Conservation (phyloP, 495 filamentous ascomycete genomes). For the Neurospora sp. region DNA sequence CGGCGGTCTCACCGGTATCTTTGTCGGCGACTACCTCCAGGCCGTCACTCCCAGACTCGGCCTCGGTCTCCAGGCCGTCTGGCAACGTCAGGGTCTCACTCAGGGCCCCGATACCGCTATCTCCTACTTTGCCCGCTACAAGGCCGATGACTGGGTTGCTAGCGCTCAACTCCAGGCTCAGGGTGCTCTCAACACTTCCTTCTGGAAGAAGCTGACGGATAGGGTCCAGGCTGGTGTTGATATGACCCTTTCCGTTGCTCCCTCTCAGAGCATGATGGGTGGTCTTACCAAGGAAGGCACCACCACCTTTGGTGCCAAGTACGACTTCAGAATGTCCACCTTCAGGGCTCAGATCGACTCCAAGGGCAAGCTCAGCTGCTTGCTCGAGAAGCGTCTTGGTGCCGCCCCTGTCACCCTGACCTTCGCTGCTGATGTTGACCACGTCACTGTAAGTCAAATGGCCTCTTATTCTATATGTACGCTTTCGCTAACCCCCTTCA, state of each 20-base stretch:
- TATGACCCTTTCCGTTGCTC: constrained; percentile 76
- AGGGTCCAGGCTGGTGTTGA: constrained; percentile 94
- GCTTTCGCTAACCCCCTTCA: constrained; percentile 14
- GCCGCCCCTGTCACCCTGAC: constrained; percentile 82
- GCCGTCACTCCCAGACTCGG: constrained; percentile 80
- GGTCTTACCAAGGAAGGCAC: constrained; percentile 70
- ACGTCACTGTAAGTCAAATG: constrained; percentile 65
- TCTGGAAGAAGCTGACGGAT: constrained; percentile 90
- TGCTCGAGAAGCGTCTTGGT: constrained; percentile 83
- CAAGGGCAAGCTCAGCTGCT: constrained; percentile 80
- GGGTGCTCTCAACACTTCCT: constrained; percentile 80
- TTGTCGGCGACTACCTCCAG: constrained; percentile 91
- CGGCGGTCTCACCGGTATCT: constrained; percentile 86
- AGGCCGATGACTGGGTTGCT: constrained; percentile 80
- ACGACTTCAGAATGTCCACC: constrained; percentile 90
- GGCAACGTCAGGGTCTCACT: constrained; percentile 71
- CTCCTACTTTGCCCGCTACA: constrained; percentile 85
- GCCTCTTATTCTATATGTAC: background rate
- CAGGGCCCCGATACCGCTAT: constrained; percentile 74
- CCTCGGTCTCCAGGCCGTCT: constrained; percentile 84
- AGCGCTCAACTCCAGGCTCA: constrained; percentile 74
- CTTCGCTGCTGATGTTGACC: constrained; percentile 96
- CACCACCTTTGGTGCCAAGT: constrained; percentile 89
- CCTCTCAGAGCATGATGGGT: constrained; percentile 59
- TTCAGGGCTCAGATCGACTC: constrained; percentile 95